Conservation (phyloP, 345 rosid genomes). For the Eucalyptus sp. region DNA sequence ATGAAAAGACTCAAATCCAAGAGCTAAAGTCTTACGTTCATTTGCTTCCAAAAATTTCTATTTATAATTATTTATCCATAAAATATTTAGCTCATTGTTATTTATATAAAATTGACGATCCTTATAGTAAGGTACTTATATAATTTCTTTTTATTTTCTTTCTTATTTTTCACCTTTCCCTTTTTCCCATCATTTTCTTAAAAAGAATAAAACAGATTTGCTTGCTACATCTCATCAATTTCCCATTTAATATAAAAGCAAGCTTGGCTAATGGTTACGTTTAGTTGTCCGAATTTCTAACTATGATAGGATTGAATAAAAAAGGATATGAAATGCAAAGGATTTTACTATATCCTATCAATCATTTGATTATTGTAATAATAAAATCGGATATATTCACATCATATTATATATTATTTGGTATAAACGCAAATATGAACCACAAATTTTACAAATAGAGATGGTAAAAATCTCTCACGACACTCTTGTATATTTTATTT, state of each 20-base stretch:
- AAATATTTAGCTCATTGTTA: neutral
- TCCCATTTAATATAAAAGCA: neutral
- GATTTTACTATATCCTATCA: too few relatives aligned
- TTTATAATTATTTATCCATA: neutral
- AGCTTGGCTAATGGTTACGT: neutral
- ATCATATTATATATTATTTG: too few relatives aligned
- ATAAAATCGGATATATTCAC: too few relatives aligned
- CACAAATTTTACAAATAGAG: too few relatives aligned
- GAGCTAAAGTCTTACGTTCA: neutral
- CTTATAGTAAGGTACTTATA: neutral
- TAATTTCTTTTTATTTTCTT: too few relatives aligned
- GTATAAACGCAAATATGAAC: too few relatives aligned
- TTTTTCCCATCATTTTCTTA: neutral
- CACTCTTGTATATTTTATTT: too few relatives aligned
- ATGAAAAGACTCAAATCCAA: neutral
- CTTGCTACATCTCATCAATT: neutral
- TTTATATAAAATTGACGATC: too few relatives aligned
- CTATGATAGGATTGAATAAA: accelerated
- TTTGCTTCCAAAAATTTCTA: neutral
- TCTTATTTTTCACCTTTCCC: neutral
- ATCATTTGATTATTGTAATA: too few relatives aligned
- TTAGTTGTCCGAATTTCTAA: accelerated
- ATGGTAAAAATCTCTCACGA: too few relatives aligned
- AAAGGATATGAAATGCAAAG: accelerated
- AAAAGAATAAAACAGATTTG: neutral